These are phyloP conservation scores for Chaetomium sp. DNA, from an alignment of 2,329 filamentous ascomycete species.

Conservation along the genomic window DNA sequence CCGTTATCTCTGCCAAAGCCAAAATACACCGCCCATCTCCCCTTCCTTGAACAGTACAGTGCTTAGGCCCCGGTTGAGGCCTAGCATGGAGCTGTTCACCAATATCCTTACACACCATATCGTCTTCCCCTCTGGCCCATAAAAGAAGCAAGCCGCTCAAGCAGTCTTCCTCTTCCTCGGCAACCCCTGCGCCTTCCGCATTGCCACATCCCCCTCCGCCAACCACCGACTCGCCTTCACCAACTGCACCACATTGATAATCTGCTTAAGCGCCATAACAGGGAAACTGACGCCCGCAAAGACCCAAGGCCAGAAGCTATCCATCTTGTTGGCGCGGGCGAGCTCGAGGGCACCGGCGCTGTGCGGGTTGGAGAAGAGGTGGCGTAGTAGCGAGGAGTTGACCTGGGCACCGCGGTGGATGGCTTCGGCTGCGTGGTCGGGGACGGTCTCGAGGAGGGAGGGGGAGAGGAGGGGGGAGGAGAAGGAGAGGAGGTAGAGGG, in stretches of 20 bases:
- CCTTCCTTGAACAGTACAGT: too few species aligned
- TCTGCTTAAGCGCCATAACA: slow-evolving; percentile 85
- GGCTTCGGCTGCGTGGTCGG: slow-evolving; percentile 43
- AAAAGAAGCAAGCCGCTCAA: neutral
- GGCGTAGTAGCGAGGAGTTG: slow-evolving; percentile 60
- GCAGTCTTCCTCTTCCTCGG: slow-evolving; percentile 38
- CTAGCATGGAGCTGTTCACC: neutral
- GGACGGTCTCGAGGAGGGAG: slow-evolving; percentile 62
- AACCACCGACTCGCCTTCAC: slow-evolving; percentile 89
- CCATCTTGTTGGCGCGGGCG: slow-evolving; percentile 89
- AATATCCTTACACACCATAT: neutral
- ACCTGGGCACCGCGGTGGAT: slow-evolving; percentile 64
- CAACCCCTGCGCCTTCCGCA: slow-evolving; percentile 51
- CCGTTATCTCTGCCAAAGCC: too few species aligned
- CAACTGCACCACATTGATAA: slow-evolving; percentile 90
- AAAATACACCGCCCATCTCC: too few species aligned
- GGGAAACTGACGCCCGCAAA: slow-evolving; percentile 74
- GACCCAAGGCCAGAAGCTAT: slow-evolving; percentile 66
- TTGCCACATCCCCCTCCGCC: slow-evolving; percentile 77
- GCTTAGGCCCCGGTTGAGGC: too few species aligned
- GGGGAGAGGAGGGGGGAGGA: slow-evolving; percentile 84
- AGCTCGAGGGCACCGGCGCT: slow-evolving; percentile 88
- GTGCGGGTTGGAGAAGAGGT: slow-evolving; percentile 82
- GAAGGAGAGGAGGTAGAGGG: slow-evolving; percentile 94
- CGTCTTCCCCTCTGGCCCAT: neutral